Base-by-base conservation (phyloP, 2,329 filamentous ascomycete genomes). In the Alternaria conjuncta region DNA sequence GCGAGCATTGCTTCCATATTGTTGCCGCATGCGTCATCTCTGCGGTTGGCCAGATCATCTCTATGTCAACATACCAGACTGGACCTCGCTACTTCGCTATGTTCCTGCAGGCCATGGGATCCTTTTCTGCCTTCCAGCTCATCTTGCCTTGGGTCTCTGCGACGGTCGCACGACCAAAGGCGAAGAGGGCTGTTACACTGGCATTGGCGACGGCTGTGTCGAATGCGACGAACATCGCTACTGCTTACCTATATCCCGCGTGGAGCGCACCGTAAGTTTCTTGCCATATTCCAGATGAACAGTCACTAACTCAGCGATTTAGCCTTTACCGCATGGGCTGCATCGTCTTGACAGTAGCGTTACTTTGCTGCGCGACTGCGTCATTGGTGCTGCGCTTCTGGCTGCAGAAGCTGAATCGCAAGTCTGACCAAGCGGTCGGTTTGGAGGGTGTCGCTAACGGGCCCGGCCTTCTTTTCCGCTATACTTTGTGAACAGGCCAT, bases 51-150 rank as follows among this genome's bases (percentile, higher is more conserved):
- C 67, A 70, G 41, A 67, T 68, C 46, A 64, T 71, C 21, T 86
- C 84, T 8, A 86, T 85, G 7, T 82, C 80, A 0, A 85, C 86
- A 0, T 83, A 84, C 0, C 82, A 81, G 3, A 80, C 84, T 0
- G 86, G 82, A 0, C 84, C 84, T 0, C 83, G 86, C 3, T 89
- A 88, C 79, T 88, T 89, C 63, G 88, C 86, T 67, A 88, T 89
- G 83, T 89, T 89, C 67, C 76, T 90, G 11, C 67, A 69, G 18
- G 67, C 67, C 1, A 66, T 67, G 63, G 67, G 67, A 12, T 68
- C 67, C 7, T 0, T 78, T 8, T 69, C 71, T 6, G 73, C 72
- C 3, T 77, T 73, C 45, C 74, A 75, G 28, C 69, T 78, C 32
- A 75, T 78, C 30, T 67, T 78, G 10, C 66, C 75, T 8, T 80